phyloP scores from a whole-genome alignment of 192 early-diverging fungal species.

The Coemansia sp. region DNA sequence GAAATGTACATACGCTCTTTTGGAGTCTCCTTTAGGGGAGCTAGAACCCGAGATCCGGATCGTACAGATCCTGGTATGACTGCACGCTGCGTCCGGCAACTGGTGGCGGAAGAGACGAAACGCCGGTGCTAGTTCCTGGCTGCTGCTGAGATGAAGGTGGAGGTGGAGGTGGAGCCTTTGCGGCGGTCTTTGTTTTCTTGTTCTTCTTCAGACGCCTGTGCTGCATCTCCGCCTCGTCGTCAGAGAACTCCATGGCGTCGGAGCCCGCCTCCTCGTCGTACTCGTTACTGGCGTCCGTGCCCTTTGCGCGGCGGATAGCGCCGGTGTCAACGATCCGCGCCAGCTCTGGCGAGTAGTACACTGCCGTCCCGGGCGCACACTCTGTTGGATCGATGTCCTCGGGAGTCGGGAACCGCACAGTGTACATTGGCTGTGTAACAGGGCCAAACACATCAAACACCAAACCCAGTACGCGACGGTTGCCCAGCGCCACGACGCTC shows the following conservation, averaged over 20 bases:
- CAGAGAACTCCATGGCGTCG: slow-evolving; percentile 89
- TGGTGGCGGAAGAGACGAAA: neutral
- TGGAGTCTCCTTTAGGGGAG: neutral
- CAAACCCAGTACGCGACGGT: slow-evolving; percentile 62
- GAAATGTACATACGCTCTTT: slow-evolving; percentile 1
- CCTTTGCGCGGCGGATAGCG: slow-evolving; percentile 65
- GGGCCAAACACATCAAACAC: slow-evolving; percentile 95
- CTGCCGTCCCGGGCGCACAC: slow-evolving; percentile 48
- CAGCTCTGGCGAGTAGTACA: slow-evolving; percentile 68
- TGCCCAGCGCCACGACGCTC: slow-evolving; percentile 65
- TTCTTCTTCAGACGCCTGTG: slow-evolving; percentile 56
- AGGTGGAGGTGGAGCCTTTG: slow-evolving; percentile 1
- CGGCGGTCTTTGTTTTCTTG: neutral
- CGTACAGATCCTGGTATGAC: slow-evolving; percentile 46
- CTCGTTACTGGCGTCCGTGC: slow-evolving; percentile 89
- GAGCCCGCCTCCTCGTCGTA: slow-evolving; percentile 91
- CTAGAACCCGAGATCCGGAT: slow-evolving; percentile 44
- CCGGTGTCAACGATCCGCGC: slow-evolving; percentile 67
- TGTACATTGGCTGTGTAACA: slow-evolving; percentile 78
- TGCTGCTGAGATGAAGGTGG: neutral
- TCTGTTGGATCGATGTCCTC: slow-evolving; percentile 60
- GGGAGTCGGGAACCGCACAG: slow-evolving; percentile 69
- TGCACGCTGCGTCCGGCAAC: slow-evolving; percentile 36
- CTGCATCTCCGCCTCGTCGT: slow-evolving; percentile 86
- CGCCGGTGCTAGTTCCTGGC: neutral